phyloP scores from a whole-genome alignment of 129 eudicot genomes.

The Saussurea involucrata region DNA sequence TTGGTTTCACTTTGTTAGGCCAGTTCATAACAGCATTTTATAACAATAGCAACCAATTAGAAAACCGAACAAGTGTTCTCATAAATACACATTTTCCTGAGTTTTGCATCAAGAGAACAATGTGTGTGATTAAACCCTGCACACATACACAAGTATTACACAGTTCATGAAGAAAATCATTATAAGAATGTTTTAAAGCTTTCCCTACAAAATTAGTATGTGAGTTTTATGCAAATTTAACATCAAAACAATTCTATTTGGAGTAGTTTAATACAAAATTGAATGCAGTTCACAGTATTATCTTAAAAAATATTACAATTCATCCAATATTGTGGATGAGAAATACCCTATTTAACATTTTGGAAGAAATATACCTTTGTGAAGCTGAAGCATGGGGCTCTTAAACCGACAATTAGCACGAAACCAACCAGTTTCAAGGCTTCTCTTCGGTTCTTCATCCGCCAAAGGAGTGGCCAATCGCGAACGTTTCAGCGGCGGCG shows the following conservation, averaged over 20 bases:
- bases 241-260: neutral
- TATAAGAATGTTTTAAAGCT: neutral
- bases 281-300: neutral
- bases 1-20: no score
- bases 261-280: neutral
- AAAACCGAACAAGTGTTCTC: neutral
- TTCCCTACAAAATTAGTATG: neutral
- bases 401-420: constrained; percentile 62
- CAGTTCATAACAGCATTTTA: no score
- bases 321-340: neutral
- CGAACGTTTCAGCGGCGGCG: constrained; percentile 24
- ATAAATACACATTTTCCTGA: neutral
- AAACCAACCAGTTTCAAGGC: constrained; percentile 75
- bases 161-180: neutral
- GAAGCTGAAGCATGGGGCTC: constrained; percentile 96
- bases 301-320: neutral
- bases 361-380: constrained; percentile 48
- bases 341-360: neutral
- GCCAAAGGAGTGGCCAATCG: constrained; percentile 23
- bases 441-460: constrained; percentile 29
- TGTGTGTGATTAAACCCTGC: no score
- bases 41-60: neutral
- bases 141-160: neutral
- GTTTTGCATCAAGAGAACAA: neutral
- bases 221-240: neutral